Percentiles rank a stretch among this genome's conserved stretches.
Evolutionary conservation across 768 basidiomycete genomes (phyloP).

Genomic region (Phlebiopsis gigantea): DNA sequence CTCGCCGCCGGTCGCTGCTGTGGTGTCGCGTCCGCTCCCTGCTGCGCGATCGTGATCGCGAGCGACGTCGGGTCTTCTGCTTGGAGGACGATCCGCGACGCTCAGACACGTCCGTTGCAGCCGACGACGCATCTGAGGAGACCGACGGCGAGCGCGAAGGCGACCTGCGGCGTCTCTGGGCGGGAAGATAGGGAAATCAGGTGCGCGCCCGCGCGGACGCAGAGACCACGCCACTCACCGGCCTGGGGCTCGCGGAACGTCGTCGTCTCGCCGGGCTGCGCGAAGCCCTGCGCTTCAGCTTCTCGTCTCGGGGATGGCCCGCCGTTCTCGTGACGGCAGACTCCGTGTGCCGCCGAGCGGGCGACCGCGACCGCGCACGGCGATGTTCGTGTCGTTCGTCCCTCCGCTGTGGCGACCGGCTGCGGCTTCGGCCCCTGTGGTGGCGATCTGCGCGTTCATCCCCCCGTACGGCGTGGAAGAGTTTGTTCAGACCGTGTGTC

Average conservation of each 20-base stretch:
- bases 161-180: background rate
- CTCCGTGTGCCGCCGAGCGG: background rate
- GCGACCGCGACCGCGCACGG: background rate
- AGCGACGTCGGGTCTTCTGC: conserved; percentile 7
- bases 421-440: background rate
- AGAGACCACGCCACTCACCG: background rate
- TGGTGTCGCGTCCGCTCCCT: conserved; percentile 5
- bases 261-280: background rate
- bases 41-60: conserved; percentile 27
- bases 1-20: conserved; percentile 1
- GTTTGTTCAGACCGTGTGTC: background rate
- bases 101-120: background rate
- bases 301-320: background rate
- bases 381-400: background rate
- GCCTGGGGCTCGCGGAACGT: background rate
- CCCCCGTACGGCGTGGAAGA: background rate
- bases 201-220: background rate
- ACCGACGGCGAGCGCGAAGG: conserved; percentile 2
- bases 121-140: background rate
- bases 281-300: background rate
- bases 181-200: background rate
- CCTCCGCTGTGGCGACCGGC: background rate
- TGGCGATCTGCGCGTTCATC: background rate
- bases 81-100: background rate
- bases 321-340: background rate